Conservation (phyloP, 768 basidiomycete species). For the Termitomyces sp. region DNA sequence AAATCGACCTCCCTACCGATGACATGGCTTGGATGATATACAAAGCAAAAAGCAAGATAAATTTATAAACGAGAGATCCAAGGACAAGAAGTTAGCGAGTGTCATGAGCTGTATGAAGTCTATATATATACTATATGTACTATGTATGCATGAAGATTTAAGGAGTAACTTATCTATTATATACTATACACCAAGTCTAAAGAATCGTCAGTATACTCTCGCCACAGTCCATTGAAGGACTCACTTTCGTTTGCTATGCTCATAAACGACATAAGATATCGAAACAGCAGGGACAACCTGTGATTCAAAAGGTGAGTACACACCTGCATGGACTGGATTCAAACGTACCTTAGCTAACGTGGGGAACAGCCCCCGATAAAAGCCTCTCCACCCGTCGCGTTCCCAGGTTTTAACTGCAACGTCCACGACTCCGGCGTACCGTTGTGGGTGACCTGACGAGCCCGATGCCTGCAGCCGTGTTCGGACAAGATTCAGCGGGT, state of each 20-base stretch:
- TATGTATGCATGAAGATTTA: background rate
- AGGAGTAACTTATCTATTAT: conserved; percentile 18
- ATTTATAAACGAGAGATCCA: background rate
- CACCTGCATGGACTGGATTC: background rate
- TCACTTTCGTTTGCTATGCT: conserved; percentile 78
- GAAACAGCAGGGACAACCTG: conserved; percentile 96
- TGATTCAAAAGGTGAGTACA: conserved; percentile 8
- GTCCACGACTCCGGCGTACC: conserved; percentile 85
- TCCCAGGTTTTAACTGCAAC: conserved; percentile 78
- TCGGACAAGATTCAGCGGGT: conserved; percentile 88
- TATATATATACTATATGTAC: conserved; percentile 2
- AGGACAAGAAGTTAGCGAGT: conserved; percentile 2
- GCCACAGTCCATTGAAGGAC: conserved; percentile 21
- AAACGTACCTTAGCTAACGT: conserved; percentile 81
- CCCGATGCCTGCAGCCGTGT: conserved; percentile 96
- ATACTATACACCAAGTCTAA: conserved; percentile 61
- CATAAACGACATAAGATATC: conserved; percentile 95
- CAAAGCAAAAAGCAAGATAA: background rate
- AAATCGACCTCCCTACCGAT: conserved; percentile 11
- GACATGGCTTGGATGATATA: background rate
- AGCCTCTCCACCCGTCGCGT: conserved; percentile 89
- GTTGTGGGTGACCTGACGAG: conserved; percentile 90
- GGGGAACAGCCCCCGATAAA: conserved; percentile 91
- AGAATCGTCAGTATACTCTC: background rate
- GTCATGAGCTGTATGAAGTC: conserved; percentile 12